Percentiles rank a stretch among this genome's conserved stretches.
These are phyloP conservation scores for Pyrus betulifolia DNA, from an alignment of 306 rosid genomes.

Conservation along the genomic window DNA sequence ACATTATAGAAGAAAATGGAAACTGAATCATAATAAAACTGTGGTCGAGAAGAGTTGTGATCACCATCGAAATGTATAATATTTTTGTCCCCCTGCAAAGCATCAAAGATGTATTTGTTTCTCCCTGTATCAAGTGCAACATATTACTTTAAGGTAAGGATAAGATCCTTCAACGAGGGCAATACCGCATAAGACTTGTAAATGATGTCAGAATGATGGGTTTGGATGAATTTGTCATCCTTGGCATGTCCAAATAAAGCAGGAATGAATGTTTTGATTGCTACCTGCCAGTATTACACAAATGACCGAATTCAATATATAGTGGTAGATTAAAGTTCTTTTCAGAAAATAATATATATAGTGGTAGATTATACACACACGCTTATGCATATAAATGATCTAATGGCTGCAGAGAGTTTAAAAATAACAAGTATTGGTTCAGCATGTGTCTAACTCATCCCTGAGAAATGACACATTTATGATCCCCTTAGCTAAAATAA, in stretches of 20 bases:
- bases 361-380: not conserved
- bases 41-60: conserved; percentile 97
- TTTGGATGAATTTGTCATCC: conserved; percentile 71
- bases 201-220: conserved; percentile 73
- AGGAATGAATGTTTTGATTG: conserved; percentile 79
- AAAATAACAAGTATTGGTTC: not conserved
- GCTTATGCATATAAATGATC: not conserved
- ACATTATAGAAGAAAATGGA: conserved; percentile 85
- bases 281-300: conserved; percentile 42
- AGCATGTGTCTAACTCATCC: not conserved
- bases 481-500: not conserved
- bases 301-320: not conserved
- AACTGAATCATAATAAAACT: conserved; percentile 76
- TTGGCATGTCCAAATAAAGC: conserved; percentile 90
- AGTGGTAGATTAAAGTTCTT: no score
- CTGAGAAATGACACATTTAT: not conserved
- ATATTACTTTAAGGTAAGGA: not conserved
- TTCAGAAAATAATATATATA: not conserved
- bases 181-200: conserved; percentile 63
- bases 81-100: conserved; percentile 80
- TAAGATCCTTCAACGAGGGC: conserved; percentile 17
- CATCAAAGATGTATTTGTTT: conserved; percentile 18
- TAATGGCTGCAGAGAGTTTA: not conserved
- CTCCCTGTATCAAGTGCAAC: not conserved
- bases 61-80: conserved; percentile 79